A percentile compares a stretch with the other conserved stretches of the same genome.
phyloP scores from a whole-genome alignment of 2,329 filamentous ascomycete genomes.

The Mycocentrospora acerina region DNA sequence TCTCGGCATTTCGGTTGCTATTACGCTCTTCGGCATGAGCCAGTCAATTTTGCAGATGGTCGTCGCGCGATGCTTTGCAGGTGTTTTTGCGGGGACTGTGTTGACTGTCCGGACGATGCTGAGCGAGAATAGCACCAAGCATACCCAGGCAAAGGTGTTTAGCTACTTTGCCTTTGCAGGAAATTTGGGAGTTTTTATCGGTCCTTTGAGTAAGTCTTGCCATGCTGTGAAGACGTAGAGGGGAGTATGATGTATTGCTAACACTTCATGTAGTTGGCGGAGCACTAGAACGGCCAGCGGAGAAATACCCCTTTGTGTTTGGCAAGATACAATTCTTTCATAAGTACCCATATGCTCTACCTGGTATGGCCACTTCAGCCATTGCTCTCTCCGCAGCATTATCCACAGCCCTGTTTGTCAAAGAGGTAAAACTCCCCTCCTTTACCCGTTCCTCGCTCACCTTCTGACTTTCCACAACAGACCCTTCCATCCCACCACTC shows the following conservation, averaged over 20 bases:
- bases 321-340: slow-evolving; percentile 60
- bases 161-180: slow-evolving; percentile 74
- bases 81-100: slow-evolving; percentile 72
- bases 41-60: slow-evolving; percentile 73
- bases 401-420: slow-evolving; percentile 57
- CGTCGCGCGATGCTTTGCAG: slow-evolving; percentile 68
- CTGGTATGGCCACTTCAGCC: slow-evolving; percentile 59
- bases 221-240: too few relatives aligned
- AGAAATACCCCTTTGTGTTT: slow-evolving; percentile 63
- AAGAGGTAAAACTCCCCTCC: slow-evolving; percentile 52
- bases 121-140: slow-evolving; percentile 67
- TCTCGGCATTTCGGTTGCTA: slow-evolving; percentile 62
- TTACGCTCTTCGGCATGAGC: slow-evolving; percentile 68
- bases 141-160: slow-evolving; percentile 72
- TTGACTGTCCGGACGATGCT: slow-evolving; percentile 79
- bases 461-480: slow-evolving; percentile 34
- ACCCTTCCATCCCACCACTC: too few relatives aligned
- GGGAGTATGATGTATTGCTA: slow-evolving; percentile 5
- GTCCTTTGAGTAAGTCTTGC: slow-evolving; percentile 55
- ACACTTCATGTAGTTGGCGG: slow-evolving; percentile 59
- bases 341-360: slow-evolving; percentile 66
- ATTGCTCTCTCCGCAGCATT: slow-evolving; percentile 58
- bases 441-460: slow-evolving; percentile 2
- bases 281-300: slow-evolving; percentile 65
- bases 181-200: slow-evolving; percentile 73